Percentiles rank a stretch among this genome's conserved stretches.
Evolutionary conservation across 2,329 filamentous ascomycete species (phyloP).

Genomic region (Talaromyces marneffei): DNA sequence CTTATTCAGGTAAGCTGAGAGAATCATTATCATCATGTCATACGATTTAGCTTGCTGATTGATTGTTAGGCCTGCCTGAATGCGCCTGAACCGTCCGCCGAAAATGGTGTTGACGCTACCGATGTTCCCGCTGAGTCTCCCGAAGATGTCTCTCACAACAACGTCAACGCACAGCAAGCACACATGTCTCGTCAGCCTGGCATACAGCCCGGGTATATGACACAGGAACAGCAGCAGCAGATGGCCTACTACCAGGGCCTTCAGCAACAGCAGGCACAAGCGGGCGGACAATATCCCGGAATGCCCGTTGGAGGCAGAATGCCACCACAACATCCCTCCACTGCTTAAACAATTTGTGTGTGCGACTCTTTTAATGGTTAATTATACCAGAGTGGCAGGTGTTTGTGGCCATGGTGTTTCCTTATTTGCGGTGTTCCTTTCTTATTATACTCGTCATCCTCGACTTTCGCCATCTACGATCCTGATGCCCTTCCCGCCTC

Average conservation of each 20-base stretch:
- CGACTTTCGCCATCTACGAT: constrained; percentile 15
- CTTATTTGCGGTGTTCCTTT: constrained; percentile 17
- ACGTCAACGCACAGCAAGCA: constrained; percentile 63
- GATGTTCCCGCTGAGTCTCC: constrained; percentile 76
- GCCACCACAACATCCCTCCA: constrained; percentile 76
- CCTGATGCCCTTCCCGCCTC: constrained; percentile 11
- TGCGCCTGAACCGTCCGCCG: constrained; percentile 81
- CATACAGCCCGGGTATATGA: constrained; percentile 66
- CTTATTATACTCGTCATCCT: constrained; percentile 19
- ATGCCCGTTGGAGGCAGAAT: constrained; percentile 74
- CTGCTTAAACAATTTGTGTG: constrained; percentile 49
- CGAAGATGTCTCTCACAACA: constrained; percentile 74
- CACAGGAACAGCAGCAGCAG: constrained; percentile 63
- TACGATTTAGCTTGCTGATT: constrained; percentile 11
- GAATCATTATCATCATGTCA: too few species aligned
- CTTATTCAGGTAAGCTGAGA: constrained; percentile 76
- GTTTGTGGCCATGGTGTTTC: constrained; percentile 22
- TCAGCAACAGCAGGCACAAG: constrained; percentile 57
- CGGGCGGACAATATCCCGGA: constrained; percentile 61
- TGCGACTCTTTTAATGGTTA: background rate
- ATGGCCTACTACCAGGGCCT: constrained; percentile 81
- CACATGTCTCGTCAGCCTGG: constrained; percentile 63
- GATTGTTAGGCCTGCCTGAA: constrained; percentile 86
- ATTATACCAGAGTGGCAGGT: constrained; percentile 11
- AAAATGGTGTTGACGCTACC: constrained; percentile 71